Base-by-base conservation (phyloP, 2,329 filamentous ascomycete species). In the Elsinoe ampelina region DNA sequence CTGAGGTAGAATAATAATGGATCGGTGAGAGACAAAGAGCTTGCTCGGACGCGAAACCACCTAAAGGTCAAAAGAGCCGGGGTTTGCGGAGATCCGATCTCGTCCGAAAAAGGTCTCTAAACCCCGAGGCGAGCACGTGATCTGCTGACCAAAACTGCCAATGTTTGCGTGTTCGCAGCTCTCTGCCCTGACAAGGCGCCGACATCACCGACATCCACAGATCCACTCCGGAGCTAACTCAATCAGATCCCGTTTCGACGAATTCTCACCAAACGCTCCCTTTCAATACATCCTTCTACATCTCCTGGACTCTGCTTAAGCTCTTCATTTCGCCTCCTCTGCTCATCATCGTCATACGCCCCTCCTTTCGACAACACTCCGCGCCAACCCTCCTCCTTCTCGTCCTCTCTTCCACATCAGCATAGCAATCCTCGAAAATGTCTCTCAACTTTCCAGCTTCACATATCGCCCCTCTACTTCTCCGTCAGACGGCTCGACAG, bases 381-480 rank as follows among this genome's bases (percentile, higher is more conserved):
- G 11, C 15, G 35, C 35, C 35, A 12, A 12, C 11, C 12, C 15
- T 54, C 26, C 50, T 38, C n/a, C 19, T 34, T 35, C 47, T 42
- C 38, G 38, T 15, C 19, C 10, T 45, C 12, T 22, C 11, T 15
- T 45, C n/a, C 11, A 22, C 41, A 26, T 26, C 41, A 10, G 20
- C 41, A 45, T 22, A 26, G 8, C 19, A 5, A 26, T 26, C 45
- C 66, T 65, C 65, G 66, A 65, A 67, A 66, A 77, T 77, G 75
- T 73, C 75, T 61, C 68, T 71, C 62, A 72, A 70, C 63, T 71
- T 72, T 64, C 67, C 70, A 60, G 71, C 73, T 58, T 67, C 71
- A 48, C 68, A 73, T 62, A 70, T 75, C 62, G 72, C 74, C 60
- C 75, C 75, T 61, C 67, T 75, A 58, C 68, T 77, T 57, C 70